These are phyloP conservation scores for Hibiscus trionum DNA, from an alignment of 345 rosid genomes.

Conservation along the genomic window DNA sequence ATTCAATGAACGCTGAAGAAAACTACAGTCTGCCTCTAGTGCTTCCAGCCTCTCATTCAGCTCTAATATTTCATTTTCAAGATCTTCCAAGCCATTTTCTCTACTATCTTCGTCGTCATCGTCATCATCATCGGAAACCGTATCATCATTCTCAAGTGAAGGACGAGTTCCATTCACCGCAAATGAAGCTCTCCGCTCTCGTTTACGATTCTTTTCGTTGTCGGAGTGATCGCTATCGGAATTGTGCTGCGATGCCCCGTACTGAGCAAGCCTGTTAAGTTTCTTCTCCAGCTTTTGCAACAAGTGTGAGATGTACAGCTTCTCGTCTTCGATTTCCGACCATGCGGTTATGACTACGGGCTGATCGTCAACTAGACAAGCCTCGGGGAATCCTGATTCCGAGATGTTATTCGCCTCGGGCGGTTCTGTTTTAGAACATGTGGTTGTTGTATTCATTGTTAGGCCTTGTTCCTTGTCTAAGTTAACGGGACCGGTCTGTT, in stretches of 20 bases:
- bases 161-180: constrained; percentile 12
- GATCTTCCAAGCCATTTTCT: constrained; percentile 23
- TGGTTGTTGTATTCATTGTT: constrained; percentile 8
- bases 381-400: constrained; percentile 7
- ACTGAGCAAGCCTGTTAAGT: constrained; percentile 20
- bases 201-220: constrained; percentile 8
- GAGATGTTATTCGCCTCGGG: constrained; percentile 11
- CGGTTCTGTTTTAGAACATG: neutral
- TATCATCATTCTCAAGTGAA: constrained; percentile 6
- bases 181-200: neutral
- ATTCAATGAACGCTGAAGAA: constrained; percentile 33
- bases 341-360: constrained; percentile 14
- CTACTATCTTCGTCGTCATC: neutral
- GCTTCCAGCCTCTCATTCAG: constrained; percentile 45
- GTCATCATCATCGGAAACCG: neutral
- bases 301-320: constrained; percentile 21
- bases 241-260: constrained; percentile 13
- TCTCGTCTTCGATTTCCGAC: constrained; percentile 33
- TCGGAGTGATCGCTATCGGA: constrained; percentile 10
- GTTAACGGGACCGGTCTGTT: constrained; percentile 10
- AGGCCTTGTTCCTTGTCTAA: constrained; percentile 17
- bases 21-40: constrained; percentile 36
- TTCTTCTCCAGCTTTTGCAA: constrained; percentile 36
- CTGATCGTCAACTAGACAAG: constrained; percentile 17
- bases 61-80: constrained; percentile 36